Conservation (phyloP, 2,329 filamentous ascomycete species). For the Mycocentrospora acerina region DNA sequence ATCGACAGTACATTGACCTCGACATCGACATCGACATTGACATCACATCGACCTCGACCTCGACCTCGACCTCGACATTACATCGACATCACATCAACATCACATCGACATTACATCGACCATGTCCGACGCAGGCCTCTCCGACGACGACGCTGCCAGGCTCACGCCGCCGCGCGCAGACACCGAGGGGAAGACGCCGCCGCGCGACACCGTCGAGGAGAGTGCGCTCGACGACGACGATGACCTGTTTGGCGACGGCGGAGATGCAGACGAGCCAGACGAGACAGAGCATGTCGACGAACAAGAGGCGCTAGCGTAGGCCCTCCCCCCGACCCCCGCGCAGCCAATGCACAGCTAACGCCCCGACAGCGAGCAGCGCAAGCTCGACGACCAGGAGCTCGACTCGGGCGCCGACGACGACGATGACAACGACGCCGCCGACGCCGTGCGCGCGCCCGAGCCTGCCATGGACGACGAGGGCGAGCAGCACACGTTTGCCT, state of each 20-base stretch:
- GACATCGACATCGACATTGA: too few relatives aligned
- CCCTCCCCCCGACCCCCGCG: too few relatives aligned
- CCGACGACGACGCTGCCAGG: conserved; percentile 39
- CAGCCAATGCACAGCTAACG: conserved; percentile 30
- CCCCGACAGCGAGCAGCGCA: conserved; percentile 43
- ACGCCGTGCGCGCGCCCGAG: conserved; percentile 60
- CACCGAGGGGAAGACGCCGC: conserved; percentile 30
- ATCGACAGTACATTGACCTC: too few relatives aligned
- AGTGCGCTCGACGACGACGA: conserved; percentile 40
- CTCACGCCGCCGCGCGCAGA: conserved; percentile 33
- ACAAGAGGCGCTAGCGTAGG: conserved; percentile 35
- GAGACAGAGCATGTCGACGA: too few relatives aligned
- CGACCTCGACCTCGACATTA: too few relatives aligned
- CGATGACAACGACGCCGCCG: conserved; percentile 63
- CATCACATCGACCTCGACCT: too few relatives aligned
- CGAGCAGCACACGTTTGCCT: conserved; percentile 57
- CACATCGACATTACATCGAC: too few relatives aligned
- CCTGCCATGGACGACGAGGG: conserved; percentile 51
- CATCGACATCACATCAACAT: too few relatives aligned
- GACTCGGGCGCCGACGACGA: conserved; percentile 64
- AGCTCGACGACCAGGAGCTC: conserved; percentile 63
- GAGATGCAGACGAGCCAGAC: conserved; percentile 36
- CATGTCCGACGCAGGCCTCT: conserved; percentile 43
- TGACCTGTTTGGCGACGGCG: conserved; percentile 51
- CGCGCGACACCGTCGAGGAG: conserved; percentile 36